Base-by-base conservation (phyloP, 2,329 filamentous ascomycete genomes). In the Nannizziopsis arthrosporioides region DNA sequence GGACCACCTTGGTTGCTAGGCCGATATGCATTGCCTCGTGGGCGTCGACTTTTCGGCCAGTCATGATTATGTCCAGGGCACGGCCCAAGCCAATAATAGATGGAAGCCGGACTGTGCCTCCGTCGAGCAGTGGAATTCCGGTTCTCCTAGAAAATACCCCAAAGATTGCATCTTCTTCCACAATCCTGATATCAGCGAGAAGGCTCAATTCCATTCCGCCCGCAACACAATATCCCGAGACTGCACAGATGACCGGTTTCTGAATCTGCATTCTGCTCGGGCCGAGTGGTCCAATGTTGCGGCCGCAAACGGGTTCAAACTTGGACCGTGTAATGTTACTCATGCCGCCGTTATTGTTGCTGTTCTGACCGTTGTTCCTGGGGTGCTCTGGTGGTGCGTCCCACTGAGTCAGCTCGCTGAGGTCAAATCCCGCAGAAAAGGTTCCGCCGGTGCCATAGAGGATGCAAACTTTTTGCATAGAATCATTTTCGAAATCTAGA, bases 11-110 rank as follows among this genome's bases (percentile, higher is more conserved):
- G 55, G 72, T 77, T 7, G 69, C 75, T 6, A 78, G 61, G 0
- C 74, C 75, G 63, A 77, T 74, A 1, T 56, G 43, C 22, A 75
- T 53, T 0, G 75, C 75, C 53, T 79, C 74, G 14, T 66, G 54
- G 0, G 75, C 74, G 0, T 52, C 54, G 0, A 78, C 72, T 0
- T 67, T 55, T 0, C 74, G 61, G 0, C 76, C 75, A 0, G 76
- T 78, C 4, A 79, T 61, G 12, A 78, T 75, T 69, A 78, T 73
- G 57, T 78, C 76, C 47, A 78, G 52, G 0, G 76, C 75, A 2
- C 73, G 57, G 0, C 74, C 73, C 1, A 78, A 62, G 0, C 76
- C 75, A 17, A 78, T 59, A 39, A 76, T 65, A 1, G 65, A 66
- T 49, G 72, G 73, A 5, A 77, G 58, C 1, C 75, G 68, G 0